Percentiles rank a stretch among this genome's conserved stretches.
Evolutionary conservation across 1,284 basidiomycete species (phyloP).

Genomic region (Trichosporon asahii): DNA sequence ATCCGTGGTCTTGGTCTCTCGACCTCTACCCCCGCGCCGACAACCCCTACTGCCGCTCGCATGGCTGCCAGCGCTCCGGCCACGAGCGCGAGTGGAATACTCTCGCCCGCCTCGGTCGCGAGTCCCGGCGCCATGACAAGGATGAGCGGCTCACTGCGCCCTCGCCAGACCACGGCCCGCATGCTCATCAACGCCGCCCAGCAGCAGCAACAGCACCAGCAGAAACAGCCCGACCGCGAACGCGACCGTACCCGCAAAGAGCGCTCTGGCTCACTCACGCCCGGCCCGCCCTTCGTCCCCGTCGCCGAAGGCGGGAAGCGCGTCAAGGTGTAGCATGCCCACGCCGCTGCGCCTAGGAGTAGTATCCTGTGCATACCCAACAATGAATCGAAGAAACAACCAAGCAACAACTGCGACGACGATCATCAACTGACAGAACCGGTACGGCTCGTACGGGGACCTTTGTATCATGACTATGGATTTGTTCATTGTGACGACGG

Average conservation of each 20-base stretch:
- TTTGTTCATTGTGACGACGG: not conserved
- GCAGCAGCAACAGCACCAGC: not conserved
- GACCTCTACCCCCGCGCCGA: not conserved
- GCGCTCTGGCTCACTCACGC: constrained; percentile 40
- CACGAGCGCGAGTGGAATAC: constrained; percentile 12
- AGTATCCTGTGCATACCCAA: not conserved
- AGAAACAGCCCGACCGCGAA: not conserved
- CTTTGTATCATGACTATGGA: not conserved
- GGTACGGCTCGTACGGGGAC: no score
- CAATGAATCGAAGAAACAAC: not conserved
- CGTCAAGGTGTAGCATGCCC: constrained; percentile 29
- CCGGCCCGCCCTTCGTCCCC: constrained; percentile 26
- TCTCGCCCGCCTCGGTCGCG: constrained; percentile 19
- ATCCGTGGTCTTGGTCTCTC: constrained; percentile 35
- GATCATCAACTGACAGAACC: not conserved
- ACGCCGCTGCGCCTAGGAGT: not conserved
- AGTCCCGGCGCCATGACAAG: constrained; percentile 27
- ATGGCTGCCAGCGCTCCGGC: constrained; percentile 32
- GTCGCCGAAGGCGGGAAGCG: constrained; percentile 31
- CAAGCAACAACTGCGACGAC: not conserved
- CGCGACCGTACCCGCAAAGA: constrained; percentile 27
- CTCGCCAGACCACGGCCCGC: constrained; percentile 41
- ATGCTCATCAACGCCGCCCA: constrained; percentile 36
- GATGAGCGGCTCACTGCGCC: constrained; percentile 38
- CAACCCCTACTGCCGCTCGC: constrained; percentile 13